Base-by-base conservation (phyloP, 2,329 filamentous ascomycete genomes). In the Pseudogymnoascus sp. region DNA sequence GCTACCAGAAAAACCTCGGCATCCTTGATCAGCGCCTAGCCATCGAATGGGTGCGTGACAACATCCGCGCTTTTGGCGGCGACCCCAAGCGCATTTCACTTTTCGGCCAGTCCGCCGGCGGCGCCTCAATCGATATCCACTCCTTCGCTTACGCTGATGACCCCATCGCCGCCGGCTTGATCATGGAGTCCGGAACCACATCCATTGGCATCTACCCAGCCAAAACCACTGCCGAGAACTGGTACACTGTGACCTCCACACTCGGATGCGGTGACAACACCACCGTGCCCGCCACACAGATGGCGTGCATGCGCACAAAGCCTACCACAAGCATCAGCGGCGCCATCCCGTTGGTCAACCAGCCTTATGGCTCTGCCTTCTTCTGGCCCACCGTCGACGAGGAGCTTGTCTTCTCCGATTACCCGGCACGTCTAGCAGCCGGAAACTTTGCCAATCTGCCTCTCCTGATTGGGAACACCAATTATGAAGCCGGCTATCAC, bases 21-120 rank as follows among this genome's bases (percentile, higher is more conserved):
- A 72, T 88, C 58, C 76, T 79, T 64, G 86, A 89, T 68, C 84
- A 88, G 72, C 77, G 81, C 64, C 69, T 80, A 19, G 78, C 82
- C 12, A 74, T 88, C 23, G 73, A 77, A 65, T 88, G 85, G 85
- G 78, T 87, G 37, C 76, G 77, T 63, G 73, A 78, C 23, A 87
- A 86, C 69, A 81, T 85, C 60, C 78, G 72, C 4, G 73, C 72
- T 4, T 85, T 88, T 70, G 84, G 84, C 0, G 85, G 84, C 0
- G 80, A 87, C 66, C 75, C 74, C 1, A 63, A 72, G 3, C 64
- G 64, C 29, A 71, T 72, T 60, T 71, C 69, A 2, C 63, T 72
- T 16, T 71, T 71, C 60, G 69, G 71, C 7, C 67, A 72, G 58
- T 71, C 69, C 14, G 71, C 70, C 21, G 71, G 69, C 12, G 80